Conservation (phyloP, 192 early-diverging fungal genomes). For the Coemansia sp. region DNA sequence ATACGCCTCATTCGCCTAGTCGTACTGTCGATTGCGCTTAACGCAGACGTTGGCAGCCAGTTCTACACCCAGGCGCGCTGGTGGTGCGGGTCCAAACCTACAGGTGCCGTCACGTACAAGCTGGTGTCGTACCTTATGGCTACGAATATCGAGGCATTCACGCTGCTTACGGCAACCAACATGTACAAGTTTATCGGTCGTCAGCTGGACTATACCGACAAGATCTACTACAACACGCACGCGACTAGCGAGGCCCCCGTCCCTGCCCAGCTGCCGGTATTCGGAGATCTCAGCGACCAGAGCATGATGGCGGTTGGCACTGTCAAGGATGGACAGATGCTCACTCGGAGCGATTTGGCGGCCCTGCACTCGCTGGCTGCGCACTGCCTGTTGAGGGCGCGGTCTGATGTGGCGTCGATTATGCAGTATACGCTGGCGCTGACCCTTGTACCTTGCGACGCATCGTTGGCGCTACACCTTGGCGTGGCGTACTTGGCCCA, state of each 20-base stretch:
- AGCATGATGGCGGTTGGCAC: neutral
- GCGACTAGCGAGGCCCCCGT: neutral
- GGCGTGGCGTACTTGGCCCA: conserved; percentile 32
- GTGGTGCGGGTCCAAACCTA: conserved; percentile 43
- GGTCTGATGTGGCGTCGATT: conserved; percentile 6
- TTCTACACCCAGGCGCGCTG: conserved; percentile 37
- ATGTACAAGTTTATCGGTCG: conserved; percentile 50
- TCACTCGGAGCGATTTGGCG: conserved; percentile 24
- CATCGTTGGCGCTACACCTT: conserved; percentile 36
- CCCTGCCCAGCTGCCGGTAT: neutral
- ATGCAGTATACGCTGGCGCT: conserved; percentile 44
- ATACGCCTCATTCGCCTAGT: conserved; percentile 18
- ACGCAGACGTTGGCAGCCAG: conserved; percentile 6
- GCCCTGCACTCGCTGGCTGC: conserved; percentile 36
- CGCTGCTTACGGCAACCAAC: conserved; percentile 26
- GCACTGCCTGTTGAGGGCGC: conserved; percentile 30
- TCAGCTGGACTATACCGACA: conserved; percentile 30
- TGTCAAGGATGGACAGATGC: neutral
- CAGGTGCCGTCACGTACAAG: conserved; percentile 23
- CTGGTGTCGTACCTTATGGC: conserved; percentile 32
- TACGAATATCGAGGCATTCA: conserved; percentile 9
- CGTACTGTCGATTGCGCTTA: conserved; percentile 27
- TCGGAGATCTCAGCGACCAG: neutral
- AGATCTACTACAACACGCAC: conserved; percentile 15
- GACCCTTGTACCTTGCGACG: conserved; percentile 25